Evolutionary conservation across 495 filamentous ascomycete genomes (phyloP).

Genomic region (Aspergillus sclerotiicarbonarius): DNA sequence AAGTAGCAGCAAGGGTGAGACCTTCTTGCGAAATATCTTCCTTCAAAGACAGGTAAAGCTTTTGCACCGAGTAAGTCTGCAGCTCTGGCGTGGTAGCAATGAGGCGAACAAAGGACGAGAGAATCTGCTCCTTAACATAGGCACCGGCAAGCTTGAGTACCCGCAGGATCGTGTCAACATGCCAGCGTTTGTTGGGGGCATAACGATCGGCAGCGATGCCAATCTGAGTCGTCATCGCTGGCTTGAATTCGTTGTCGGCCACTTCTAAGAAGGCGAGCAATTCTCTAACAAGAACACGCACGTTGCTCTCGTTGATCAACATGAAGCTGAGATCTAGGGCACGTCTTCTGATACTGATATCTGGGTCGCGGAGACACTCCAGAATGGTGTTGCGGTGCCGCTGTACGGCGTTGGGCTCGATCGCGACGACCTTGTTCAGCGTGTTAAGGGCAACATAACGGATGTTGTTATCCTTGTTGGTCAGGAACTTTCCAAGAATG

Average conservation of each 20-base stretch:
- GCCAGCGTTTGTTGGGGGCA: slow-evolving; percentile 96
- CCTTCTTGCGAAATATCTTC: slow-evolving; percentile 97
- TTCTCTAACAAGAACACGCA: slow-evolving; percentile 88
- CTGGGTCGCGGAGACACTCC: slow-evolving; percentile 94
- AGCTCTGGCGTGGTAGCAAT: slow-evolving; percentile 93
- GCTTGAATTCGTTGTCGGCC: slow-evolving; percentile 97
- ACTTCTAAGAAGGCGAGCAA: slow-evolving; percentile 93
- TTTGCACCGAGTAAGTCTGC: slow-evolving; percentile 94
- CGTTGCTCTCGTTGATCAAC: slow-evolving; percentile 93
- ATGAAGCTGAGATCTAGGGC: slow-evolving; percentile 97
- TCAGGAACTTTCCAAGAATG: slow-evolving; percentile 94
- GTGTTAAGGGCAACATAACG: slow-evolving; percentile 97
- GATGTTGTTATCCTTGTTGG: slow-evolving; percentile 98
- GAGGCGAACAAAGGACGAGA: slow-evolving; percentile 93
- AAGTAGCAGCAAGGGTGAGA: slow-evolving; percentile 88
- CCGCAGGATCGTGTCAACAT: slow-evolving; percentile 95
- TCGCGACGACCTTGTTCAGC: slow-evolving; percentile 94
- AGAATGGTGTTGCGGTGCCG: slow-evolving; percentile 96
- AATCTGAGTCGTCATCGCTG: slow-evolving; percentile 94
- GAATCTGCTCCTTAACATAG: slow-evolving; percentile 95
- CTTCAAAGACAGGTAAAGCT: slow-evolving; percentile 84
- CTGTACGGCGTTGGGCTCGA: slow-evolving; percentile 97
- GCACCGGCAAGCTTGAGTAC: slow-evolving; percentile 92
- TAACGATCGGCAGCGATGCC: slow-evolving; percentile 95
- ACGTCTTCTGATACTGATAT: slow-evolving; percentile 93